Evolutionary conservation across 2,329 filamentous ascomycete genomes (phyloP), one percentile per base, ranked within the genome.

Genomic region (Aspergillus sp.): DNA sequence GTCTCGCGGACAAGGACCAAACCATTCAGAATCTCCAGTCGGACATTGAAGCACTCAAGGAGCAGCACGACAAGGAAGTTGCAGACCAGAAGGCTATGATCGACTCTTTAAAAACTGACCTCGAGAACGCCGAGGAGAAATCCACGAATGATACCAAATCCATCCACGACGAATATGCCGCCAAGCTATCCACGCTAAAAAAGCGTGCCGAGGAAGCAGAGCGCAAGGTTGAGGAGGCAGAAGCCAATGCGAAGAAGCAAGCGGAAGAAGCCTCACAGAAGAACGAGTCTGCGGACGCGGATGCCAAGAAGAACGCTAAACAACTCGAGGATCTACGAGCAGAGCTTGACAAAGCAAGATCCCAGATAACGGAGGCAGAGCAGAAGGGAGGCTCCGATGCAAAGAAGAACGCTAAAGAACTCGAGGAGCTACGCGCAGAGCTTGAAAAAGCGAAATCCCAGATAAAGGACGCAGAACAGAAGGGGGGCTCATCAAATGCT

Each of bases 61-160:
- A 75, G 50, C 81, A 82, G 43, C 63, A 71, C 20, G 82, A 85
- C 35, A 79, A 78, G 1, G 81, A 86, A 56, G 71, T 77, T 44
- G 75, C 78, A 9, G 81, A 83, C 50, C 67, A 86, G 10, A 77
- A 76, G 58, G 74, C 75, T 7, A 81, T 73, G 3, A 74, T 83
- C 23, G 78, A 77, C 45, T 74, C 76, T 41, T 69, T 88, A 10
- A 77, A 86, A 62, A 53, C 47, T 7, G 55, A 62, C 33, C 54
- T 71, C 13, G 57, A 52, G 22, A 58, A 83, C 76, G 74, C 77
- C 37, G 80, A 78, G 35, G 56, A 64, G 27, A 63, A 66, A 43
- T 60, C 57, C 56, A 62, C 73, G 0, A 75, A 81, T 53, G 84
- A 86, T 54, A 62, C 85, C 1, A 75, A 84, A 53, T 74, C 74